phyloP scores from a whole-genome alignment of 345 rosid species.

The Dovyalis caffra region DNA sequence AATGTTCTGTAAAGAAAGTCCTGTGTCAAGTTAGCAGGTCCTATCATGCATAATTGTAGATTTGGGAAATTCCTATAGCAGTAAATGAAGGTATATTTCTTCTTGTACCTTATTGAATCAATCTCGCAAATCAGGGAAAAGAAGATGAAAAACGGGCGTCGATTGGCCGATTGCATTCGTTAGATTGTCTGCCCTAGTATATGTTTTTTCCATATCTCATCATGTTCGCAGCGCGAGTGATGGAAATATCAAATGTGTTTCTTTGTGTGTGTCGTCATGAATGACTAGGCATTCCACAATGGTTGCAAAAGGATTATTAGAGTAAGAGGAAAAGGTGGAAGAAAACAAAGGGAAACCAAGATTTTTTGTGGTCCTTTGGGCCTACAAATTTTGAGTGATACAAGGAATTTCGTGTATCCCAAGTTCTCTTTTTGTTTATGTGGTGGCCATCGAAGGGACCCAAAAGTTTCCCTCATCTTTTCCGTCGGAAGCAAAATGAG shows the following conservation, averaged over 20 bases:
- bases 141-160: not conserved
- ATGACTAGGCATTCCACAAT: constrained; percentile 8
- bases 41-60: constrained; percentile 11
- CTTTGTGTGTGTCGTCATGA: constrained; percentile 1
- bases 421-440: constrained; percentile 12
- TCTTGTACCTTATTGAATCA: not conserved
- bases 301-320: constrained; percentile 8
- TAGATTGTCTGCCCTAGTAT: not conserved
- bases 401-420: constrained; percentile 19
- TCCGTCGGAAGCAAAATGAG: not conserved
- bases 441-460: constrained; percentile 16
- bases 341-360: not conserved
- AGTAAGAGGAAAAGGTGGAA: not conserved
- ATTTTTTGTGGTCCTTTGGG: not conserved
- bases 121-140: not conserved
- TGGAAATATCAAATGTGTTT: constrained; percentile 5
- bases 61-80: constrained; percentile 18
- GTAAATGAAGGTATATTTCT: constrained; percentile 18
- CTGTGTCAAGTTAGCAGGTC: not conserved
- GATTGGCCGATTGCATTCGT: not conserved
- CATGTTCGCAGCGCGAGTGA: constrained; percentile 8
- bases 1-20: constrained; percentile 2
- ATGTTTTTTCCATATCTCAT: not conserved
- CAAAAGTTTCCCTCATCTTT: constrained; percentile 12
- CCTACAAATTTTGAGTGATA: constrained; percentile 18